phyloP scores from a whole-genome alignment of 2,329 filamentous ascomycete species.

The Colletotrichum paranaense region DNA sequence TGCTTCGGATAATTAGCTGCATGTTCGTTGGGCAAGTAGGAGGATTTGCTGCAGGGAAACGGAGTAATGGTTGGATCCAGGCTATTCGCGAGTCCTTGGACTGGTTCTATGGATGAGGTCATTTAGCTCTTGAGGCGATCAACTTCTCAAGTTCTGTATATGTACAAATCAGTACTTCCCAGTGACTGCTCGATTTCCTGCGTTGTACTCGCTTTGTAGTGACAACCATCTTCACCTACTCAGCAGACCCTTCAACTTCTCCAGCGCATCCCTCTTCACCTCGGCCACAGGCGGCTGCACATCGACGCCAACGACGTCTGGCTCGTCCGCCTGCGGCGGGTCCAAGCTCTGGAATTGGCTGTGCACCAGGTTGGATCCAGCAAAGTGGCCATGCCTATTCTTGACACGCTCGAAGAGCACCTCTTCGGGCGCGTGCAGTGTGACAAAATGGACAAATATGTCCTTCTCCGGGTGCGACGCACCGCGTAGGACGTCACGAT shows the following conservation, averaged over 20 bases:
- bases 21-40: not conserved
- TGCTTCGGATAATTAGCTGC: not conserved
- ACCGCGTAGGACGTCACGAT: conserved; percentile 75
- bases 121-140: not conserved
- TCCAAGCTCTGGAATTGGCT: conserved; percentile 78
- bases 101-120: not conserved
- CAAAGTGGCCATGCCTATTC: conserved; percentile 76
- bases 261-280: conserved; percentile 57
- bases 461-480: conserved; percentile 66
- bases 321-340: conserved; percentile 66
- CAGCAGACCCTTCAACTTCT: conserved; percentile 5
- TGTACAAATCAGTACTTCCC: not conserved
- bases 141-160: not conserved
- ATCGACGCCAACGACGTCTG: conserved; percentile 65
- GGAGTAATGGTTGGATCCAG: not conserved
- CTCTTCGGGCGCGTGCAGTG: conserved; percentile 73
- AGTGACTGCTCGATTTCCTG: not conserved
- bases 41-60: not conserved
- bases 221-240: not conserved
- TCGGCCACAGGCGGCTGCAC: conserved; percentile 55
- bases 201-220: not conserved
- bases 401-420: conserved; percentile 71
- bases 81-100: not conserved
- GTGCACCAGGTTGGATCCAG: conserved; percentile 79
- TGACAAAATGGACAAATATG: conserved; percentile 77